Percentiles rank a stretch among this genome's conserved stretches.
Conservation (phyloP, 2,329 filamentous ascomycete genomes). For the Cytospora mali region DNA sequence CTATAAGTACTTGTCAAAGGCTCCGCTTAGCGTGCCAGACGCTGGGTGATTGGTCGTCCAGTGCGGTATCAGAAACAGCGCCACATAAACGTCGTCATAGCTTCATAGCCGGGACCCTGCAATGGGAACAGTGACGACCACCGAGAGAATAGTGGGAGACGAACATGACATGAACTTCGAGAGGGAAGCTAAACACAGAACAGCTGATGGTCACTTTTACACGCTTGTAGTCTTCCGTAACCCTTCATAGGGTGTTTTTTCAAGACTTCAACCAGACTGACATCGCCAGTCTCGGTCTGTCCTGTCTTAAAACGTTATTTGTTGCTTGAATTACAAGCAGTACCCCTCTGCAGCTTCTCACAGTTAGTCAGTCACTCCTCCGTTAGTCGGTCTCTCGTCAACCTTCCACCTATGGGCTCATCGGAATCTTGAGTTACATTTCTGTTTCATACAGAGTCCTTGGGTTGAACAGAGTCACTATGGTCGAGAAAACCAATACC, state of each 20-base stretch:
- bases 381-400: neutral
- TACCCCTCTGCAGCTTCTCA: neutral
- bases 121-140: neutral
- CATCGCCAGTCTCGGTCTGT: neutral
- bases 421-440: neutral
- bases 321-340: neutral
- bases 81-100: slow-evolving; percentile 16
- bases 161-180: neutral
- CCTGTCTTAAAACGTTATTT: neutral
- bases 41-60: slow-evolving; percentile 6
- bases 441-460: neutral
- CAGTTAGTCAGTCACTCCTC: neutral
- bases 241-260: neutral
- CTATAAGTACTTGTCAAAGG: neutral
- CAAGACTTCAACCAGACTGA: neutral
- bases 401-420: neutral
- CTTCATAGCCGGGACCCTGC: neutral
- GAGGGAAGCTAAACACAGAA: neutral
- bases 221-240: no score
- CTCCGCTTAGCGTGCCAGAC: neutral
- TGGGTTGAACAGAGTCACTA: slow-evolving; percentile 3
- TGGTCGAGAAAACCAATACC: slow-evolving; percentile 16
- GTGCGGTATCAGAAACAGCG: slow-evolving; percentile 3
- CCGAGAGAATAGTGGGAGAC: neutral
- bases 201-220: no score